Percentiles rank a stretch among this genome's conserved stretches.
Evolutionary conservation across 192 early-diverging fungal genomes (phyloP).

Genomic region (Pecoramyces ruminantium): DNA sequence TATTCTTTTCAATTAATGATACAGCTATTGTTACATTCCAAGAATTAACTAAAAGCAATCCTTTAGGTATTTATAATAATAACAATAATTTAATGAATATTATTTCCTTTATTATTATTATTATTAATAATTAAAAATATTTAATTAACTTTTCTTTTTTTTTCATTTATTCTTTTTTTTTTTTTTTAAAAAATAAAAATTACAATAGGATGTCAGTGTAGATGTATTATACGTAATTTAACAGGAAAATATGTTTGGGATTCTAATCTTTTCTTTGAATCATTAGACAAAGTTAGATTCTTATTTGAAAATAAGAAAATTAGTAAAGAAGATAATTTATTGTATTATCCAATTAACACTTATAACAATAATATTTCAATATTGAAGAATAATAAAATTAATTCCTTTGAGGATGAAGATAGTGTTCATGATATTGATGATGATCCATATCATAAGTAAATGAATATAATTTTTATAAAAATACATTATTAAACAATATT

Average conservation of each 20-base stretch:
- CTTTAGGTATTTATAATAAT: constrained; percentile 8
- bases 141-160: too few species aligned
- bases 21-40: constrained; percentile 51
- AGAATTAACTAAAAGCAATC: constrained; percentile 30
- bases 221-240: constrained; percentile 53
- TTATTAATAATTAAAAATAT: too few species aligned
- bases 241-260: constrained; percentile 76
- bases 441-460: constrained; percentile 1
- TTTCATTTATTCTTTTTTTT: too few species aligned
- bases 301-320: constrained; percentile 6
- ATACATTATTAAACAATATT: too few species aligned
- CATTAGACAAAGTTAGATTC: constrained; percentile 12
- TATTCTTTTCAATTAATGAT: constrained; percentile 59
- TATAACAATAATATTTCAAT: constrained; percentile 7
- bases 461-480: not conserved
- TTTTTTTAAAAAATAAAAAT: too few species aligned
- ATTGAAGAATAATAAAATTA: constrained; percentile 2
- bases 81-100: too few species aligned
- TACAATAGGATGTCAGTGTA: constrained; percentile 17
- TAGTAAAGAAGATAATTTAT: not conserved
- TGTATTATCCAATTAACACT: constrained; percentile 6
- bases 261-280: constrained; percentile 47
- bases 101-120: too few species aligned
- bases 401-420: not conserved
- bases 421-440: constrained; percentile 2